Evolutionary conservation across 768 basidiomycete species (phyloP).

Genomic region (Ramaria rubella): DNA sequence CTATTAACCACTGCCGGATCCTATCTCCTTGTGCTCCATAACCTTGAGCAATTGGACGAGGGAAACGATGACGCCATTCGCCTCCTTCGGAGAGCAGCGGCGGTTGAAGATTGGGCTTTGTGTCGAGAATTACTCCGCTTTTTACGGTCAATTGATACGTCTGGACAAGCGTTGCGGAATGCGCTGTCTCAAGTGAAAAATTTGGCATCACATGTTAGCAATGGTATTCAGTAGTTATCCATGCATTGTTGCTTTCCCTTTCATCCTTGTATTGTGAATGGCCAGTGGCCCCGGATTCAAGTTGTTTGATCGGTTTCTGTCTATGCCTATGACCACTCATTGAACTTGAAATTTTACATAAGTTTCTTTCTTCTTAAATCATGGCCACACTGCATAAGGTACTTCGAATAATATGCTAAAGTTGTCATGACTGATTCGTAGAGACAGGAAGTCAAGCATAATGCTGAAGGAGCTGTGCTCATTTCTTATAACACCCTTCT

Average conservation of each 20-base stretch:
- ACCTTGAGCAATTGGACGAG: constrained; percentile 83
- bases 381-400: too few species aligned
- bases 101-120: constrained; percentile 79
- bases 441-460: constrained; percentile 2
- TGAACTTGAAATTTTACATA: too few species aligned
- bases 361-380: too few species aligned
- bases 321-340: too few species aligned
- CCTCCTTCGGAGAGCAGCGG: constrained; percentile 68
- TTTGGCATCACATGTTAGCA: not conserved
- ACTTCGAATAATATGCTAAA: too few species aligned
- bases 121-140: constrained; percentile 91
- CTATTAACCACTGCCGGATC: constrained; percentile 84
- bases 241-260: too few species aligned
- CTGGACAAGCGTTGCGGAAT: constrained; percentile 59
- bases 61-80: constrained; percentile 71
- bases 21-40: constrained; percentile 90
- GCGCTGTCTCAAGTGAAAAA: constrained; percentile 42
- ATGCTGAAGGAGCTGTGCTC: constrained; percentile 46
- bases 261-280: too few species aligned
- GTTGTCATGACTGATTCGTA: not conserved
- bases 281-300: too few species aligned
- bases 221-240: not conserved
- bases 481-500: constrained; percentile 58
- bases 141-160: constrained; percentile 86
- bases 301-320: too few species aligned